Evolutionary conservation across 768 basidiomycete species (phyloP), one percentile per base, ranked within the genome.

Genomic region (Pholiota conissans): DNA sequence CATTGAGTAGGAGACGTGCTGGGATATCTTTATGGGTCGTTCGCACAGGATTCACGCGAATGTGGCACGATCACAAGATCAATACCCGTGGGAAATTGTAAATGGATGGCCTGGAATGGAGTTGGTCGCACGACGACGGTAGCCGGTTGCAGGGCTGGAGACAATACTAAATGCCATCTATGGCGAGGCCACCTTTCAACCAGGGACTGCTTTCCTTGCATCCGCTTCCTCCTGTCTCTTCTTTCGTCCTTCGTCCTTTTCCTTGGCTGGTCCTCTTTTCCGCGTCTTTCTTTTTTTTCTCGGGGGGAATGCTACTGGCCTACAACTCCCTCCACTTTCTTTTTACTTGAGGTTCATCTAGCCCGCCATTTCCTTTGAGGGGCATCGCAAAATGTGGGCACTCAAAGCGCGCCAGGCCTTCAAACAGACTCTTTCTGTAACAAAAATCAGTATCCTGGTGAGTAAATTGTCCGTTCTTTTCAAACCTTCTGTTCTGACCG

Each of bases 371-470:
- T 45, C 11, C 20, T 28, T 42, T 5, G 42, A 29, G 10, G 40
- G 42, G 13, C 22, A 45, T 22, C 22, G 22, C 28, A 54, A 46
- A 28, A 46, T 54, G 40, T 47, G 53, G 53, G 30, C 27, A 46
- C 42, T n/a, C 20, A 32, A 24, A n/a, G 50, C 16, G 32, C 61
- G 64, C 6, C 61, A 62, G 55, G 34, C 60, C 55, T 63, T 61
- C 58, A 67, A 68, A 46, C 63, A 57, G 34, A 60, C 61, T 27
- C 59, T 69, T 27, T 66, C 62, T 57, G 58, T 62, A 39, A 64
- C 62, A 46, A 65, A 61, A 57, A 61, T 67, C 22, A 72, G 69
- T 49, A 55, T 71, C 30, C 50, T 71, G 55, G 73, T 74, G 50
- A 34, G 70, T 64, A n/a, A n/a, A n/a, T n/a, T 49, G 6, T 55